Conservation (phyloP, 306 rosid genomes). For the Abrus precatorius region DNA sequence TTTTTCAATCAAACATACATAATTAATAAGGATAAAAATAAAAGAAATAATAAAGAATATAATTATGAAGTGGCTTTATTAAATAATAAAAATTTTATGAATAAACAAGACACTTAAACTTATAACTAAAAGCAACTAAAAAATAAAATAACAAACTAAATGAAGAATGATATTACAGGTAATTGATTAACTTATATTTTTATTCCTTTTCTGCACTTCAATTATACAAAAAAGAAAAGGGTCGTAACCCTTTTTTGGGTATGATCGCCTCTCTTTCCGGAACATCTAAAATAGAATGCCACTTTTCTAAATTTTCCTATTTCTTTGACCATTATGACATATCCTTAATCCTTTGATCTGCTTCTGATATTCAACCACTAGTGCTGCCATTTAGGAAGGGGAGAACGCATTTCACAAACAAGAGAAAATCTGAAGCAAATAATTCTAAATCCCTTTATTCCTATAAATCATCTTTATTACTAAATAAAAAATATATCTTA, state of each 20-base stretch:
- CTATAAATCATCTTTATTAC: no score
- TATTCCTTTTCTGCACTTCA: background rate
- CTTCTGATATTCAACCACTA: background rate
- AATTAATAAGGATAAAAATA: no score
- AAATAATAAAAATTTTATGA: no score
- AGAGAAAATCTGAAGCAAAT: background rate
- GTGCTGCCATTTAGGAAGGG: background rate
- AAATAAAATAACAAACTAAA: no score
- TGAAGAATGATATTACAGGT: background rate
- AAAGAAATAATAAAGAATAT: no score
- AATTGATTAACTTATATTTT: background rate
- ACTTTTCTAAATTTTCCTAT: conserved; percentile 9
- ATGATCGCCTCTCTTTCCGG: conserved; percentile 30
- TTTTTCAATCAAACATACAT: no score
- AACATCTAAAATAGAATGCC: conserved; percentile 17
- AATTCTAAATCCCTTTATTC: background rate
- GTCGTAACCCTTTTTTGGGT: conserved; percentile 9
- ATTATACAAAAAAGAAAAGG: conserved; percentile 2
- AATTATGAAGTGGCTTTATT: no score
- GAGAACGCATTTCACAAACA: background rate
- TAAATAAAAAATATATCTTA: no score
- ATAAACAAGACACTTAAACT: no score
- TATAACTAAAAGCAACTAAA: no score
- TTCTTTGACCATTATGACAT: conserved; percentile 27
- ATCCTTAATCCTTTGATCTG: background rate